Evolutionary conservation across 2,329 filamentous ascomycete genomes (phyloP).

Genomic region (Aulographum hederae): DNA sequence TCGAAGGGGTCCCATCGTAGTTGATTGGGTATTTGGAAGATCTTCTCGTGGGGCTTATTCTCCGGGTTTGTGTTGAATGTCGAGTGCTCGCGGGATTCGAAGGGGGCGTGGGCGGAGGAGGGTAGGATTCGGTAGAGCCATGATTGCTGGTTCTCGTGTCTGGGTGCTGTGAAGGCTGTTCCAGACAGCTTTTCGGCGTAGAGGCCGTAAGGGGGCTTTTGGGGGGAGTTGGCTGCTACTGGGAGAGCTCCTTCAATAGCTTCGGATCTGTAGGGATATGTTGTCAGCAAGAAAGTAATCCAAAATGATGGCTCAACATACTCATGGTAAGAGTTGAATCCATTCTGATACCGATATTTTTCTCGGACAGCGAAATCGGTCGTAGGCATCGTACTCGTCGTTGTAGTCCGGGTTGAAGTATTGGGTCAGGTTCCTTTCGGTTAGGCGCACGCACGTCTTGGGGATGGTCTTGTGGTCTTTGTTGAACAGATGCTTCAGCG

Average conservation of each 20-base stretch:
- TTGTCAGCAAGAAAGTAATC: background rate
- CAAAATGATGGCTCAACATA: slow-evolving; percentile 21
- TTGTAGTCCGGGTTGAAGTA: slow-evolving; percentile 13
- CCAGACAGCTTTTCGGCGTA: slow-evolving; percentile 58
- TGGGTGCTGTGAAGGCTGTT: slow-evolving; percentile 39
- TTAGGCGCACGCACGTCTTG: slow-evolving; percentile 7
- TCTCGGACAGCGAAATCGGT: slow-evolving; percentile 44
- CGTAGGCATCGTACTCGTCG: slow-evolving; percentile 37
- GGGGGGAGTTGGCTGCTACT: slow-evolving; percentile 61
- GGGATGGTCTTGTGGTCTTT: background rate
- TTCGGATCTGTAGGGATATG: slow-evolving; percentile 41
- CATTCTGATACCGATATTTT: slow-evolving; percentile 61
- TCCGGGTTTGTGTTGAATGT: slow-evolving; percentile 33
- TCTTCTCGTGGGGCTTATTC: slow-evolving; percentile 27
- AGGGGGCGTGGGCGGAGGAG: slow-evolving; percentile 38
- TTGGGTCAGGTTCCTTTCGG: slow-evolving; percentile 12
- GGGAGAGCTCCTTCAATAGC: slow-evolving; percentile 58
- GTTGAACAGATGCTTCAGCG: background rate
- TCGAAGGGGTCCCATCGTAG: slow-evolving; percentile 8
- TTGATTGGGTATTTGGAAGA: slow-evolving; percentile 7
- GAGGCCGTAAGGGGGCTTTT: slow-evolving; percentile 59
- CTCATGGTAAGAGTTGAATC: slow-evolving; percentile 64
- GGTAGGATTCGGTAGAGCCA: slow-evolving; percentile 41
- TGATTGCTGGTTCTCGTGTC: slow-evolving; percentile 37
- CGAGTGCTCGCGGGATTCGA: slow-evolving; percentile 28